Conservation (phyloP, 2,329 filamentous ascomycete genomes). For the Biscogniauxia marginata region DNA sequence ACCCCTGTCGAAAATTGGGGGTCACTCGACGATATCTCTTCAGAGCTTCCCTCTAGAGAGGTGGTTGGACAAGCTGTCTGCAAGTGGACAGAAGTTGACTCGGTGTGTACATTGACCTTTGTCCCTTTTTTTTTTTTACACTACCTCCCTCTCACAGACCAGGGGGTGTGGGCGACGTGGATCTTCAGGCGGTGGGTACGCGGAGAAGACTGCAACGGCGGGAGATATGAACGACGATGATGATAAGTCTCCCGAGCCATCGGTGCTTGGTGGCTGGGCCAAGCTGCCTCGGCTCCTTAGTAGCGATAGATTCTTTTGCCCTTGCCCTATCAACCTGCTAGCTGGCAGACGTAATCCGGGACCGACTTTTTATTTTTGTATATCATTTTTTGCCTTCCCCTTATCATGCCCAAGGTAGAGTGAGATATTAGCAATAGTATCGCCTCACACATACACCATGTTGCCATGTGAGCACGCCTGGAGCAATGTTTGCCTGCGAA, state of each 20-base stretch:
- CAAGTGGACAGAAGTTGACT: background rate
- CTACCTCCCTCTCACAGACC: background rate
- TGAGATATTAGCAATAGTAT: too few species aligned
- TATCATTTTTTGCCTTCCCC: too few species aligned
- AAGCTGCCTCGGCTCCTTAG: background rate
- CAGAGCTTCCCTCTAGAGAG: conserved; percentile 19
- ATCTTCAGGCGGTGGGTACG: background rate
- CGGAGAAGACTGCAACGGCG: background rate
- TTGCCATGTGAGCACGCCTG: too few species aligned
- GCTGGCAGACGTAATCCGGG: background rate
- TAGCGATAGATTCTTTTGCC: background rate
- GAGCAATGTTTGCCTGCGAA: too few species aligned
- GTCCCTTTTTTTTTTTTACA: background rate
- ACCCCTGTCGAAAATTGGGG: conserved; percentile 6
- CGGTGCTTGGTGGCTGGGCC: background rate
- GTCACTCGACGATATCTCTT: conserved; percentile 19
- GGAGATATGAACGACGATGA: background rate
- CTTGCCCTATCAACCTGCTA: background rate
- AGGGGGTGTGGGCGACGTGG: background rate
- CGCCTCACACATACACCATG: too few species aligned
- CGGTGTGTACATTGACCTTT: background rate
- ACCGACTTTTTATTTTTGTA: too few species aligned
- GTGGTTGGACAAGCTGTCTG: conserved; percentile 7
- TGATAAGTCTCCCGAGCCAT: background rate
- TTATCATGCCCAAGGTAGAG: too few species aligned